Conservation (phyloP, 257 asterid genomes). For the Penstemon davidsonii region DNA sequence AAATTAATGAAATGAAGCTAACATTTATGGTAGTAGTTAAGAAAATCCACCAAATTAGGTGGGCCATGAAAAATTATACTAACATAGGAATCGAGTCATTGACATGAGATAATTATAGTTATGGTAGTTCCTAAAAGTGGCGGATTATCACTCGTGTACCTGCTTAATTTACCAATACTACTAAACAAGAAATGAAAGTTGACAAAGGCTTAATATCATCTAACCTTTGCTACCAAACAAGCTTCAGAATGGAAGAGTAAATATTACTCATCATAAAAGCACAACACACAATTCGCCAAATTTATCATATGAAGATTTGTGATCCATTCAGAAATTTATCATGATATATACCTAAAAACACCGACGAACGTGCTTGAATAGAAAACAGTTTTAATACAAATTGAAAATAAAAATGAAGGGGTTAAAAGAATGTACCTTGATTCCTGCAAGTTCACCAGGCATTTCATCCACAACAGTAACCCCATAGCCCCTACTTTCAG, state of each 20-base stretch:
- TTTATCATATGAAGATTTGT: background rate
- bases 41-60: too few species aligned
- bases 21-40: too few species aligned
- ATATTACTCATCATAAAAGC: background rate
- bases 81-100: too few species aligned
- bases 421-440: constrained; percentile 62
- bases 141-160: too few species aligned
- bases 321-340: background rate
- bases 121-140: too few species aligned
- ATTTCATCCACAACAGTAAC: constrained; percentile 87
- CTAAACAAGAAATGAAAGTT: too few species aligned
- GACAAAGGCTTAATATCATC: too few species aligned
- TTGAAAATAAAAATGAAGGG: constrained; percentile 4
- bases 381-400: background rate
- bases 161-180: too few species aligned
- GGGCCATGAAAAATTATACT: too few species aligned
- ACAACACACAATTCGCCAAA: background rate
- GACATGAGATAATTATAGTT: too few species aligned
- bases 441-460: constrained; percentile 96
- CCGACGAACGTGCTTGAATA: background rate
- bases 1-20: too few species aligned
- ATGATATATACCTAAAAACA: background rate
- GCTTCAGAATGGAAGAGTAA: background rate
- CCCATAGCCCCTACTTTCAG: constrained; percentile 70
- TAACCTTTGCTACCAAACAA: too few species aligned